phyloP scores from a whole-genome alignment of 306 rosid genomes.

The Dalbergia cultrata region DNA sequence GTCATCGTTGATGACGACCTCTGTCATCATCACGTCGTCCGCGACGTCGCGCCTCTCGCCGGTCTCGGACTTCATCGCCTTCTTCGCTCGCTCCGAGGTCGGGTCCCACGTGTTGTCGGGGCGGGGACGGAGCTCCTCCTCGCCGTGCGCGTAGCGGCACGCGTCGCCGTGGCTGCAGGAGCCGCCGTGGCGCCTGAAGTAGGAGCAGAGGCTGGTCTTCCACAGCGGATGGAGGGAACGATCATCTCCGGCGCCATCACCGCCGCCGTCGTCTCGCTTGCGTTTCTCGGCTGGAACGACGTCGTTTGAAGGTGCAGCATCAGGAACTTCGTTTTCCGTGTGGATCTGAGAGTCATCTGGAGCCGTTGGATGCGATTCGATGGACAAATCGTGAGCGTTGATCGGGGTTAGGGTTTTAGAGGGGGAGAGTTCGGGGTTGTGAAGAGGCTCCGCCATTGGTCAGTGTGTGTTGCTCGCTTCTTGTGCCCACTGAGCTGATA shows the following conservation, averaged over 20 bases:
- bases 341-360: constrained; percentile 26
- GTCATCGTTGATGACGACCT: constrained; percentile 63
- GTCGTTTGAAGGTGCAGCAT: constrained; percentile 25
- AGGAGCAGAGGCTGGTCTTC: constrained; percentile 95
- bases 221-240: constrained; percentile 66
- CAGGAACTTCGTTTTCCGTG: constrained; percentile 27
- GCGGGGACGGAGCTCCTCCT: constrained; percentile 86
- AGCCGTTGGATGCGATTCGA: constrained; percentile 12
- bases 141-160: constrained; percentile 87
- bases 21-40: constrained; percentile 80
- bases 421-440: constrained; percentile 42
- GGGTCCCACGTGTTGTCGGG: constrained; percentile 97
- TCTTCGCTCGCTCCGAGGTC: constrained; percentile 86
- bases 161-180: constrained; percentile 78
- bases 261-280: constrained; percentile 64
- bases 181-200: constrained; percentile 67
- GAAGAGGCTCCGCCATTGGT: constrained; percentile 68
- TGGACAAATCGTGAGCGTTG: constrained; percentile 55
- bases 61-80: constrained; percentile 55
- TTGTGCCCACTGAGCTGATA: too few species aligned
- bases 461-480: too few species aligned
- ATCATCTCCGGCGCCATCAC: constrained; percentile 16
- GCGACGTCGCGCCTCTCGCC: constrained; percentile 37
- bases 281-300: constrained; percentile 64
- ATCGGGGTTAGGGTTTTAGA: constrained; percentile 52